phyloP scores from a whole-genome alignment of 2,329 filamentous ascomycete genomes.

The Aulographum hederae region DNA sequence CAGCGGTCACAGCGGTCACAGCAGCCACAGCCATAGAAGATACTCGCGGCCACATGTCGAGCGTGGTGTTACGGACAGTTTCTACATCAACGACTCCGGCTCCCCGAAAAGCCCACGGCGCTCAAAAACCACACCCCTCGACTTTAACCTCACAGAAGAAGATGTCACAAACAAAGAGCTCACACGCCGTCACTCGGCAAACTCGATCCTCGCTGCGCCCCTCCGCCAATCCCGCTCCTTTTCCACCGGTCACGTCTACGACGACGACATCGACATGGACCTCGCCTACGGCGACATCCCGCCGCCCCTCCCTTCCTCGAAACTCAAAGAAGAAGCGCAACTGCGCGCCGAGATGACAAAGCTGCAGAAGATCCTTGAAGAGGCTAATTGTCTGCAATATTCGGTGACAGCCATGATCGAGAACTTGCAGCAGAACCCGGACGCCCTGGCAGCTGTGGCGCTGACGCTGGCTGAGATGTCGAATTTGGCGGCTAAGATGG shows the following conservation, averaged over 20 bases:
- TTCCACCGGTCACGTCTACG: too few species aligned
- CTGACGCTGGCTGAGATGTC: constrained; percentile 85
- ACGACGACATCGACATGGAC: constrained; percentile 58
- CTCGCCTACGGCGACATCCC: constrained; percentile 77
- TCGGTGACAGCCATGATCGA: constrained; percentile 68
- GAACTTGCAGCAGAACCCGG: constrained; percentile 64
- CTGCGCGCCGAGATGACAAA: constrained; percentile 51
- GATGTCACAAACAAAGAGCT: neutral
- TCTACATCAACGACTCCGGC: constrained; percentile 2
- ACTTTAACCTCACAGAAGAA: neutral
- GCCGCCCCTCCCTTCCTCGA: constrained; percentile 39
- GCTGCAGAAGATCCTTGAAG: constrained; percentile 62
- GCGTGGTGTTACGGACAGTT: too few species aligned
- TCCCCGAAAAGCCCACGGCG: neutral
- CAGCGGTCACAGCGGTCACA: neutral
- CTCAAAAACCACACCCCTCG: neutral
- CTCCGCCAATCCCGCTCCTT: constrained; percentile 11
- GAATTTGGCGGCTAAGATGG: constrained; percentile 64
- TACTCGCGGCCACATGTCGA: too few species aligned
- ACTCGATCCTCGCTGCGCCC: constrained; percentile 6
- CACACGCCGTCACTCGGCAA: constrained; percentile 23
- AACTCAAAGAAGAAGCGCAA: constrained; percentile 33
- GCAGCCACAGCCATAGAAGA: too few species aligned
- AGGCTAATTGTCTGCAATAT: constrained; percentile 78
- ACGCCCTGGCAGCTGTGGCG: constrained; percentile 85